Evolutionary conservation across 2,329 filamentous ascomycete species (phyloP), one percentile per base, ranked within the genome.

Genomic region (Colletotrichum tabaci): DNA sequence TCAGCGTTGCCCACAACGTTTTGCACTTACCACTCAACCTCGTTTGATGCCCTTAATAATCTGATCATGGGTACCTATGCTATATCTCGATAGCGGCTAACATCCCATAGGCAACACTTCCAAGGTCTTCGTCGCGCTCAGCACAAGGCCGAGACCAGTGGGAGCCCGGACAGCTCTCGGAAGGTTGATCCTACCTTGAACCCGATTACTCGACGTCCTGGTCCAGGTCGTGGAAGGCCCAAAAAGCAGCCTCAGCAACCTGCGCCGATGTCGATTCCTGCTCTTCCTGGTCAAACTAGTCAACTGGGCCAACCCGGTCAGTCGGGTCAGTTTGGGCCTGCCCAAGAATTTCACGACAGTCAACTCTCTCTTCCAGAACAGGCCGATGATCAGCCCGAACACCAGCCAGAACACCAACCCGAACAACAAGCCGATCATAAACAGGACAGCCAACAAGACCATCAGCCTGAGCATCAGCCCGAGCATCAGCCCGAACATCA

Each of bases 171-270:
- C 23, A 81, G 72, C 52, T 74, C 82, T 26, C 79, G 82, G 52
- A 84, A 81, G 69, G 50, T 81, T 66, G 88, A 90, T 75, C 88
- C 88, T 10, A 86, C 85, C 0, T 64, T 82, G 73, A 90, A 90
- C 68, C 89, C 89, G 61, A 90, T 90, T 75, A 90, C 87, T n/a
- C 84, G 88, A 18, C 84, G 89, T 35, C 88, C 89, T 4, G 89
- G 89, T 0, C 88, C 88, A 4, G 88, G 88, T 15, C 84, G 88
- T 55, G 87, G 88, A 2, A 83, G 88, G 8, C 86, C 87, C 0
- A 82, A 84, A 64, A 90, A 89, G 76, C 79, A 81, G 50, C 79
- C 80, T n/a, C 65, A 69, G 30, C 69, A 57, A 38, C 74, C 76
- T 49, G 74, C 65, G 47, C 74, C 73, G 26, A 62, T 72, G 23